Evolutionary conservation across 257 asterid genomes (phyloP).

Genomic region (Handroanthus guayacan): DNA sequence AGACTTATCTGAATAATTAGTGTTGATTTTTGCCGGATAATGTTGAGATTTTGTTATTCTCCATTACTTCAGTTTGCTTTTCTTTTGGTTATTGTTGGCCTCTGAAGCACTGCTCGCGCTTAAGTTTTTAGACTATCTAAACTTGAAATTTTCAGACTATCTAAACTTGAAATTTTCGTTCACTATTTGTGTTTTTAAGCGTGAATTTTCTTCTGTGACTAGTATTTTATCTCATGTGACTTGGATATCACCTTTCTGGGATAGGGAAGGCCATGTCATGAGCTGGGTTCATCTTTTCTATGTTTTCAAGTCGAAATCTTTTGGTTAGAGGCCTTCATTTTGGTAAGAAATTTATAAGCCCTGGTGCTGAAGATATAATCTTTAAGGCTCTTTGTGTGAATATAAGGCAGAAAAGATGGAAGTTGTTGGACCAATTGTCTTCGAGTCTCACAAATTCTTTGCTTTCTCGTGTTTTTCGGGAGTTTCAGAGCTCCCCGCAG

Average conservation of each 20-base stretch:
- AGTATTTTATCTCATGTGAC: background rate
- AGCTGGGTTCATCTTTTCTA: conserved; percentile 49
- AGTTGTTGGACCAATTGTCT: conserved; percentile 56
- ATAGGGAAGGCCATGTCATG: conserved; percentile 33
- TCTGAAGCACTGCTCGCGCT: background rate
- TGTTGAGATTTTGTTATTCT: background rate
- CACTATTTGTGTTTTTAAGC: too few relatives aligned
- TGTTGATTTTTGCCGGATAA: background rate
- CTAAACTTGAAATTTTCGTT: background rate
- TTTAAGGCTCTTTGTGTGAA: conserved; percentile 71
- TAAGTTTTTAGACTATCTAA: background rate
- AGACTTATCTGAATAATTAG: background rate
- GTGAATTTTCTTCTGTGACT: too few relatives aligned
- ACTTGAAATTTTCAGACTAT: background rate
- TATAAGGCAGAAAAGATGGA: conserved; percentile 79
- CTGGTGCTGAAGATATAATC: conserved; percentile 66
- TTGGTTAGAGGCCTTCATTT: conserved; percentile 62
- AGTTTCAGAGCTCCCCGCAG: conserved; percentile 61
- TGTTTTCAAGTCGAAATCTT: conserved; percentile 59
- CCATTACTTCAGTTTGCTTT: background rate
- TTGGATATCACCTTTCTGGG: conserved; percentile 11
- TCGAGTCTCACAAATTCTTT: conserved; percentile 51
- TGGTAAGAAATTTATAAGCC: conserved; percentile 52
- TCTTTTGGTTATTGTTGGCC: background rate
- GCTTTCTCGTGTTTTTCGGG: conserved; percentile 59